These are phyloP conservation scores for Lachnellula occidentalis DNA, from an alignment of 2,329 filamentous ascomycete species.

Conservation along the genomic window DNA sequence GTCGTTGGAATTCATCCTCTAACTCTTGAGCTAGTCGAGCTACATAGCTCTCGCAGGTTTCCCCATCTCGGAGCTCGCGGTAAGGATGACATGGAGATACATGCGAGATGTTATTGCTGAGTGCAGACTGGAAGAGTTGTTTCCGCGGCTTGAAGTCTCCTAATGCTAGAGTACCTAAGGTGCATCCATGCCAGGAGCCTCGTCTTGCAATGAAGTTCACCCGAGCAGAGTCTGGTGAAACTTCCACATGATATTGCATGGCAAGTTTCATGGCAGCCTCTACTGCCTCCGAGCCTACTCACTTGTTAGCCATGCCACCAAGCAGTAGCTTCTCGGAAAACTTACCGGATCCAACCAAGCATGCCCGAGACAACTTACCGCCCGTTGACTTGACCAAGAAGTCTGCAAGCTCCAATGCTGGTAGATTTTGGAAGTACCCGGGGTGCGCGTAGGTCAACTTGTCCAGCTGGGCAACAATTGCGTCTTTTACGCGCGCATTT, in stretches of 20 bases:
- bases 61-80: conserved; percentile 41
- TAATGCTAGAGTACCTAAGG: conserved; percentile 52
- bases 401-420: conserved; percentile 2
- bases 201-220: conserved; percentile 49
- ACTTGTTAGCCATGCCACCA: not conserved
- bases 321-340: not conserved
- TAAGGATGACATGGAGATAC: conserved; percentile 59
- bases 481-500: conserved; percentile 46
- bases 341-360: conserved; percentile 2
- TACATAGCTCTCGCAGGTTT: conserved; percentile 49
- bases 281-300: conserved; percentile 5
- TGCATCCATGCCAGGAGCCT: conserved; percentile 62
- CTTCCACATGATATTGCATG: conserved; percentile 45
- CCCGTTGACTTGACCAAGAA: conserved; percentile 1
- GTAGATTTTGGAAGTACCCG: not conserved
- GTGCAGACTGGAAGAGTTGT: conserved; percentile 47
- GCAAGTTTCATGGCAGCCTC: conserved; percentile 36
- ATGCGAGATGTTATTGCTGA: conserved; percentile 45
- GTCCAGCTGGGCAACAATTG: conserved; percentile 40
- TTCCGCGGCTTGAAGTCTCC: conserved; percentile 51
- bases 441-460: conserved; percentile 4
- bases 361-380: not conserved
- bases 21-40: conserved; percentile 52
- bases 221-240: conserved; percentile 31
- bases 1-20: conserved; percentile 49